Base-by-base conservation (phyloP, 495 filamentous ascomycete species). In the Neurospora sublineolata region DNA sequence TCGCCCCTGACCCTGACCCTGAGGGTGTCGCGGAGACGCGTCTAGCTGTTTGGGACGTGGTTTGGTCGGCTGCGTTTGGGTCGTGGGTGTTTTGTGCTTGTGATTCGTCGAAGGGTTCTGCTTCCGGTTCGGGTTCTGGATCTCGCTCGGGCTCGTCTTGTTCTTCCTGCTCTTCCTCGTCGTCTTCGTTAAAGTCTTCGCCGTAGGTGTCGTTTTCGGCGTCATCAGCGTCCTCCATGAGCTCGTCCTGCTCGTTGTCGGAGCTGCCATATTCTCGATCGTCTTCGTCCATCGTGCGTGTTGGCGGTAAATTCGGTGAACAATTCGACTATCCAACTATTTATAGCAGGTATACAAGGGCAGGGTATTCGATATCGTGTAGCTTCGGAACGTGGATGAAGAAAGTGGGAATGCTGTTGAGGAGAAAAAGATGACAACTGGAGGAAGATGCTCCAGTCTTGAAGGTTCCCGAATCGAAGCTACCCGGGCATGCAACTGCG, bases 231-330 rank as follows among this genome's bases (percentile, higher is more conserved):
- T 90, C 88, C 39, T 86, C 84, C 73, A 91, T 88, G 3, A 87
- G 87, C 72, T 92, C 89, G 37, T 87, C 91, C 68, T 81, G 74
- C 68, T 92, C 89, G 39, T 87, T 90, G 46, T 91, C 89, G 8
- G 84, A 87, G 67, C 78, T 81, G n/a, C 68, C 79, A 70, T 85
- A 83, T 18, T 78, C 74, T 87, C 86, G 42, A 33, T 80, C 79
- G 20, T 85, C 84, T 64, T 83, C 81, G 70, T 86, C 83, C 67
- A 77, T 82, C 10, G 67, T 71, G 12, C 12, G 52, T 16, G 52
- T 30, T 30, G 52, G 52, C 16, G 12, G 12, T 60, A 27, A 1
- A 60, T 18, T 72, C 37, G 70, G 20, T 10, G n/a, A 44, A n/a
- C 3, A 9, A 9, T 20, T 44, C 8, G 42, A 20, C 18, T 44